Evolutionary conservation across 352 stramenopile genomes (phyloP).

Genomic region (Blastocystis hominis): DNA sequence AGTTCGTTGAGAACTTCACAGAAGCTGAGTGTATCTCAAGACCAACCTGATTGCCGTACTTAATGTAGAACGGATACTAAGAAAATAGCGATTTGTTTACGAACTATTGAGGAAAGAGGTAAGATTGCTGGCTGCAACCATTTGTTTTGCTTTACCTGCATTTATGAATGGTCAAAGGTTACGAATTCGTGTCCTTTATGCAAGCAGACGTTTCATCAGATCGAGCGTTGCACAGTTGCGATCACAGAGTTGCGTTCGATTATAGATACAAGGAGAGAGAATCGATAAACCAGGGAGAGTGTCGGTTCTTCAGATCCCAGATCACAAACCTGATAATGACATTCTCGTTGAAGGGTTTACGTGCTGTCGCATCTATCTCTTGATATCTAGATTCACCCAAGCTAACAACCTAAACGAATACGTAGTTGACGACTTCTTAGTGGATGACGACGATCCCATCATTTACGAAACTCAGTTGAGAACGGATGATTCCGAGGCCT

Average conservation of each 20-base stretch:
- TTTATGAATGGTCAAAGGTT: slow-evolving; percentile 46
- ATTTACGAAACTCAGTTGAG: slow-evolving; percentile 17
- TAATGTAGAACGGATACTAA: neutral
- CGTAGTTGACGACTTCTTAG: slow-evolving; percentile 16
- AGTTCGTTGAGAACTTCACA: neutral
- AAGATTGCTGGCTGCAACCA: slow-evolving; percentile 9
- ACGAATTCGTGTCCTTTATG: slow-evolving; percentile 41
- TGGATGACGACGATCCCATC: slow-evolving; percentile 36
- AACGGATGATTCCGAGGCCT: neutral
- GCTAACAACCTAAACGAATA: slow-evolving; percentile 21
- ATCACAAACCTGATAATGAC: slow-evolving; percentile 38
- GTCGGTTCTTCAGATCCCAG: neutral
- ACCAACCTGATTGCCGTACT: neutral
- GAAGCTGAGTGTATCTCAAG: neutral
- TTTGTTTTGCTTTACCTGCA: slow-evolving; percentile 41
- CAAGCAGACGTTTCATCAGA: slow-evolving; percentile 5
- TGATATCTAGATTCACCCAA: neutral
- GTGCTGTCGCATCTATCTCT: neutral
- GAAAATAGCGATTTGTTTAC: slow-evolving; percentile 16
- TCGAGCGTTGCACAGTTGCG: neutral
- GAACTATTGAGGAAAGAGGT: neutral
- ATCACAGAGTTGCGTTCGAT: neutral
- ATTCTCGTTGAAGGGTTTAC: slow-evolving; percentile 1
- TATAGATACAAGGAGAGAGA: neutral
- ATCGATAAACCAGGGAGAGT: neutral